Evolutionary conservation across 139 green algal species (phyloP).

Genomic region (Chlorella sp.): DNA sequence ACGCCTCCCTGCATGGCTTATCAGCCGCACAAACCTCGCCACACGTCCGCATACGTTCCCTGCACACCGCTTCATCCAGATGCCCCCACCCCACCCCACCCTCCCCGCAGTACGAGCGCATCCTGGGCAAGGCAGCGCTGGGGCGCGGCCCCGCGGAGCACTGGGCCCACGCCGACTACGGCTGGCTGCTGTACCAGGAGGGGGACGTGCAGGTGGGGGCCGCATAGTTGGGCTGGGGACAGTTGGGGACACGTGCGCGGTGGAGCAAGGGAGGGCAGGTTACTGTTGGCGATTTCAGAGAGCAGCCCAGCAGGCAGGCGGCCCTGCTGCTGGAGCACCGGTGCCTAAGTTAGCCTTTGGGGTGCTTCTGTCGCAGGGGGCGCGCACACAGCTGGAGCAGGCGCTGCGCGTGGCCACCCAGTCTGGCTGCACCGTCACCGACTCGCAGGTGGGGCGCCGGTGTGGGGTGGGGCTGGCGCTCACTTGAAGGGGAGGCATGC

Average conservation of each 20-base stretch:
- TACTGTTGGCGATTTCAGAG: too few relatives aligned
- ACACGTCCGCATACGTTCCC: too few relatives aligned
- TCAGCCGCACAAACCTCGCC: too few relatives aligned
- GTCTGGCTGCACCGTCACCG: constrained; percentile 14
- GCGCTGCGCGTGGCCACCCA: constrained; percentile 10
- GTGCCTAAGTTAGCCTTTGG: too few relatives aligned
- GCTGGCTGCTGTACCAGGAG: constrained; percentile 73
- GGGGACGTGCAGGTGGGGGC: constrained; percentile 51
- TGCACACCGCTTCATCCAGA: too few relatives aligned
- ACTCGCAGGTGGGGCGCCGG: constrained; percentile 12
- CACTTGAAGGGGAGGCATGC: too few relatives aligned
- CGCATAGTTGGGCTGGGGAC: neutral
- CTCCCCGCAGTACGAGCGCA: constrained; percentile 80
- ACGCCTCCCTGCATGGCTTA: too few relatives aligned
- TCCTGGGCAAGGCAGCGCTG: constrained; percentile 73
- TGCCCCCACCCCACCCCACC: too few relatives aligned
- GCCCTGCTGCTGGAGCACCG: too few relatives aligned
- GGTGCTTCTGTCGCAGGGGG: constrained; percentile 39
- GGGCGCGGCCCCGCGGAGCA: constrained; percentile 65
- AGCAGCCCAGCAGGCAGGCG: too few relatives aligned
- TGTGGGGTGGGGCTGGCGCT: neutral
- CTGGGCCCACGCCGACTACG: constrained; percentile 82
- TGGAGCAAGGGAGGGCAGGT: too few relatives aligned
- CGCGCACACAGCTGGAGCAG: constrained; percentile 53
- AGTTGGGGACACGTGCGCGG: neutral